Percentiles rank a stretch among this genome's conserved stretches.
phyloP scores from a whole-genome alignment of 805 yeast species.

The Candida alai region DNA sequence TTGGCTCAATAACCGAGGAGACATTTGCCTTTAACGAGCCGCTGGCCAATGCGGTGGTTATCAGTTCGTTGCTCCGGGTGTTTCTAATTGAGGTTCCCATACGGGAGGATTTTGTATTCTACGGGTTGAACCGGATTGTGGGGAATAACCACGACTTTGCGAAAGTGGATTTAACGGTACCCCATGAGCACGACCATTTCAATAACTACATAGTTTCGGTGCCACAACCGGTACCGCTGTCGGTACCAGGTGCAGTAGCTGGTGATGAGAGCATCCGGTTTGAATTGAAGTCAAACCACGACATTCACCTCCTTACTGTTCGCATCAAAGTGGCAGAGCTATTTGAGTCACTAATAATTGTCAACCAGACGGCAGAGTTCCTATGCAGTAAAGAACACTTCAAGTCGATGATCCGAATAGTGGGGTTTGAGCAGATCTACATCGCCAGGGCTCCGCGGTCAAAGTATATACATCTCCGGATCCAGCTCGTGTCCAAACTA shows the following conservation, averaged over 20 bases:
- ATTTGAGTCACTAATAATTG: conserved; percentile 43
- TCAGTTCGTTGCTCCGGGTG: conserved; percentile 32
- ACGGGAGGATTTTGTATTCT: conserved; percentile 40
- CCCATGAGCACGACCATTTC: conserved; percentile 21
- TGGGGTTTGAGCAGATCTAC: conserved; percentile 47
- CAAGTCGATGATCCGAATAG: conserved; percentile 37
- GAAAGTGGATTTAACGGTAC: conserved; percentile 42
- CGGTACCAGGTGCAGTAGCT: conserved; percentile 9
- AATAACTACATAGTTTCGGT: conserved; percentile 18
- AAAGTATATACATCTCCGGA: conserved; percentile 29
- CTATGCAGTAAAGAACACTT: conserved; percentile 36
- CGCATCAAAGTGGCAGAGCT: conserved; percentile 44
- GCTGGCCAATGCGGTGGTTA: conserved; percentile 12
- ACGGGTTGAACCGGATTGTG: conserved; percentile 50
- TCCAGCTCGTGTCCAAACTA: conserved; percentile 37
- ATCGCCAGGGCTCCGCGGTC: conserved; percentile 45
- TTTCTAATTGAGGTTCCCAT: conserved; percentile 40
- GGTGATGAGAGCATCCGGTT: conserved; percentile 4
- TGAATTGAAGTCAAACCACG: conserved; percentile 26
- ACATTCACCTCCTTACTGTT: conserved; percentile 39
- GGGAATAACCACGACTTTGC: conserved; percentile 48
- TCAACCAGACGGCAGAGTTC: conserved; percentile 20
- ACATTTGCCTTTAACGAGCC: conserved; percentile 23
- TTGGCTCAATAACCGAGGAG: conserved; percentile 34
- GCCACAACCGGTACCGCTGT: conserved; percentile 29